phyloP scores from a whole-genome alignment of 768 basidiomycete genomes.

The Termitomyces sp. region DNA sequence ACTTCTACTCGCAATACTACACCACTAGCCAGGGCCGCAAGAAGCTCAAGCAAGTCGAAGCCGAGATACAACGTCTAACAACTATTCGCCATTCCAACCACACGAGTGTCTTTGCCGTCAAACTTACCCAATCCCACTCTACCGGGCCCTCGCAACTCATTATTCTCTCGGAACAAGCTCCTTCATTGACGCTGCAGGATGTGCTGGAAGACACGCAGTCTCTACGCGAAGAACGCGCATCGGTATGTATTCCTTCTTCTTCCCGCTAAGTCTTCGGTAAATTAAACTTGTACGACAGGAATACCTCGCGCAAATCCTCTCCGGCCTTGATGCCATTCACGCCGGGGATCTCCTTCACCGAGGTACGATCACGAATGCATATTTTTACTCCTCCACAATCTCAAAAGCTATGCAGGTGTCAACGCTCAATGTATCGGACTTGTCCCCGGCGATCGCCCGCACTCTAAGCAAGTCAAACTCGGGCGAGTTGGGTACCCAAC shows the following conservation, averaged over 20 bases:
- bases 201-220: constrained; percentile 73
- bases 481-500: constrained; percentile 70
- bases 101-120: constrained; percentile 64
- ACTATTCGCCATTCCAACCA: constrained; percentile 63
- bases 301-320: constrained; percentile 70
- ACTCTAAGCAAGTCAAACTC: constrained; percentile 63
- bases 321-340: constrained; percentile 67
- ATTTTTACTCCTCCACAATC: background rate
- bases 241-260: constrained; percentile 39
- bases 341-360: constrained; percentile 66
- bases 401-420: constrained; percentile 41
- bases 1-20: constrained; percentile 71
- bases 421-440: constrained; percentile 59
- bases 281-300: constrained; percentile 42
- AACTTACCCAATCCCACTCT: constrained; percentile 49
- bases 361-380: constrained; percentile 31
- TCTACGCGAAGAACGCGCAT: constrained; percentile 70
- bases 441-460: constrained; percentile 44
- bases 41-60: constrained; percentile 65
- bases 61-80: constrained; percentile 60
- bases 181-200: constrained; percentile 63
- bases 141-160: constrained; percentile 50
- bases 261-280: background rate
- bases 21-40: constrained; percentile 63
- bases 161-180: constrained; percentile 70